A percentile compares a stretch with the other conserved stretches of the same genome.
phyloP scores from a whole-genome alignment of 495 filamentous ascomycete genomes.

The Hamigera avellanea region DNA sequence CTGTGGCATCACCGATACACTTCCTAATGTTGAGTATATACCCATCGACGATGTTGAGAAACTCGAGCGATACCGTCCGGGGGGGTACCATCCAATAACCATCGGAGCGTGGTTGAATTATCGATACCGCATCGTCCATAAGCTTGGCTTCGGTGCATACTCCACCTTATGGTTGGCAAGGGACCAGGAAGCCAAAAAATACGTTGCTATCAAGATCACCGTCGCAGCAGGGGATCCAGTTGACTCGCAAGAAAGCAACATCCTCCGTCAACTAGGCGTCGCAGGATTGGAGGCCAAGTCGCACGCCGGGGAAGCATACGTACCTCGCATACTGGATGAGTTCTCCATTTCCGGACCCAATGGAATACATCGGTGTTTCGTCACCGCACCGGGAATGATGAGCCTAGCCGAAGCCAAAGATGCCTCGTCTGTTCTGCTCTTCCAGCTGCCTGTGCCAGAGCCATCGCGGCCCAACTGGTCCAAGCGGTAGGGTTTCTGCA shows the following conservation, averaged over 20 bases:
- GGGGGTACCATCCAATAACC: conserved; percentile 28
- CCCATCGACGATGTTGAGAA: neutral
- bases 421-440: conserved; percentile 10
- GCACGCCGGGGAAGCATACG: conserved; percentile 4
- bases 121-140: conserved; percentile 35
- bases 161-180: conserved; percentile 38
- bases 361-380: conserved; percentile 30
- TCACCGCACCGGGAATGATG: conserved; percentile 17
- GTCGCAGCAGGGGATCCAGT: conserved; percentile 4
- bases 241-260: neutral
- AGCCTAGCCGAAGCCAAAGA: conserved; percentile 16
- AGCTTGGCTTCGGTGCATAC: conserved; percentile 36
- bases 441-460: conserved; percentile 11
- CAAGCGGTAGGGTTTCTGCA: conserved; percentile 18
- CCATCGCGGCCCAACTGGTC: conserved; percentile 18
- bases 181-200: conserved; percentile 10
- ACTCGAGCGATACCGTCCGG: neutral
- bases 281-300: neutral
- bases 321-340: conserved; percentile 23
- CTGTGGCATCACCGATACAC: neutral
- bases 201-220: conserved; percentile 12
- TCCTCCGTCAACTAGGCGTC: neutral
- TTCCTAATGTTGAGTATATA: neutral
- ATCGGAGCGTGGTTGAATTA: conserved; percentile 30
- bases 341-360: conserved; percentile 27